phyloP scores from a whole-genome alignment of 176 grass and related monocot species.

The Paspalum vaginatum region DNA sequence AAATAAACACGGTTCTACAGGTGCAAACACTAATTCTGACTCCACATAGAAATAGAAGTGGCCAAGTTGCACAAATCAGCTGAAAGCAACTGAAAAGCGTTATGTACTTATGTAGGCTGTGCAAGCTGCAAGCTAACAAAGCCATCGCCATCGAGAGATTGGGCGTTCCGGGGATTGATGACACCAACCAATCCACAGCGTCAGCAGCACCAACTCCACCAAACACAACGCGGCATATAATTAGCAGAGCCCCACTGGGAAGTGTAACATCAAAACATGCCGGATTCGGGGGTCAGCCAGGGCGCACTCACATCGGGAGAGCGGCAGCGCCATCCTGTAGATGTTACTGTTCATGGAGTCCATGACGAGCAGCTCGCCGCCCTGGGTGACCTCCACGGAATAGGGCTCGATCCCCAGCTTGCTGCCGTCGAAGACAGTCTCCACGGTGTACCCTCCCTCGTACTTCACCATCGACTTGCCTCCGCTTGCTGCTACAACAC shows the following conservation, averaged over 20 bases:
- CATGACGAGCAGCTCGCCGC: conserved; percentile 84
- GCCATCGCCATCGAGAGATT: conserved; percentile 48
- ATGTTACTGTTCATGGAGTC: conserved; percentile 98
- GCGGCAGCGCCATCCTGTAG: conserved; percentile 82
- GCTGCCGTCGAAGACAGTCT: conserved; percentile 97
- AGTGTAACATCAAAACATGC: conserved; percentile 28
- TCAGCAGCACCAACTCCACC: conserved; percentile 36
- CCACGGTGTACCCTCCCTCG: conserved; percentile 92
- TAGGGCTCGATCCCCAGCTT: conserved; percentile 96
- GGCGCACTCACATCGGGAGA: conserved; percentile 80
- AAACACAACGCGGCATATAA: conserved; percentile 40
- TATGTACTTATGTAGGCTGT: background rate
- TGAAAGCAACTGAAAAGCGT: conserved; percentile 33
- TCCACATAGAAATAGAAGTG: conserved; percentile 1
- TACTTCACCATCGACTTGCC: conserved; percentile 86
- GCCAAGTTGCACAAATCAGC: conserved; percentile 9
- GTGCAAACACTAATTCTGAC: background rate
- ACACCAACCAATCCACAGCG: conserved; percentile 47
- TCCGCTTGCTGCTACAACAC: conserved; percentile 52
- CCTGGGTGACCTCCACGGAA: conserved; percentile 76
- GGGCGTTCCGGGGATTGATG: conserved; percentile 44
- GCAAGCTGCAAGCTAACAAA: conserved; percentile 47
- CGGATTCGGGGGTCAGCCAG: conserved; percentile 41
- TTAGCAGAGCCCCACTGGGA: conserved; percentile 45
- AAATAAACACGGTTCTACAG: conserved; percentile 19